Conservation (phyloP, 1,139 yeast genomes). For the Yamadazyma pseudoaaseri region DNA sequence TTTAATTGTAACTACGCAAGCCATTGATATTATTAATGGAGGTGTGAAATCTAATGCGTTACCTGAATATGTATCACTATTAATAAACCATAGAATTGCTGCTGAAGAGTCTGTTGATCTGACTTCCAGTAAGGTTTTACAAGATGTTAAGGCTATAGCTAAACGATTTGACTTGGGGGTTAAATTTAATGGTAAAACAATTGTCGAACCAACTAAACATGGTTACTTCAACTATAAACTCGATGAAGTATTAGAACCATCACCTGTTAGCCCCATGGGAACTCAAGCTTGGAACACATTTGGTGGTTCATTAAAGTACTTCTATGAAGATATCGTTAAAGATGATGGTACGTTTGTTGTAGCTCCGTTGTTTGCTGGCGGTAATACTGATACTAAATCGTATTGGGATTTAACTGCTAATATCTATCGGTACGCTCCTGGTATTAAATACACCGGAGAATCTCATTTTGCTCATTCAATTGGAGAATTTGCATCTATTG, state of each 20-base stretch:
- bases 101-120: slow-evolving; percentile 46
- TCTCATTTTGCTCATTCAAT: slow-evolving; percentile 29
- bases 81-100: slow-evolving; percentile 60
- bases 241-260: slow-evolving; percentile 46
- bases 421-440: slow-evolving; percentile 39
- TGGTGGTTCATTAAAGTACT: slow-evolving; percentile 56
- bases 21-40: slow-evolving; percentile 66
- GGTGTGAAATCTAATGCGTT: slow-evolving; percentile 73
- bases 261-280: slow-evolving; percentile 54
- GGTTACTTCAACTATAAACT: slow-evolving; percentile 49
- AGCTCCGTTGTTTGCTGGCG: slow-evolving; percentile 35
- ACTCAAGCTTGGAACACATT: slow-evolving; percentile 52
- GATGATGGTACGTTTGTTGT: slow-evolving; percentile 26
- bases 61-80: slow-evolving; percentile 62
- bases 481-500: slow-evolving; percentile 29
- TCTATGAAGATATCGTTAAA: slow-evolving; percentile 49
- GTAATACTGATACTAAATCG: slow-evolving; percentile 42
- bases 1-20: slow-evolving; percentile 62
- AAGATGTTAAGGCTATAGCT: slow-evolving; percentile 41
- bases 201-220: slow-evolving; percentile 26
- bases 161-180: slow-evolving; percentile 46
- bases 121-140: slow-evolving; percentile 37
- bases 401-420: slow-evolving; percentile 42
- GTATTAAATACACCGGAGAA: slow-evolving; percentile 10
- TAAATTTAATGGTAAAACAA: slow-evolving; percentile 29